Base-by-base conservation (phyloP, 768 basidiomycete genomes). In the Kwoniella sp. region DNA sequence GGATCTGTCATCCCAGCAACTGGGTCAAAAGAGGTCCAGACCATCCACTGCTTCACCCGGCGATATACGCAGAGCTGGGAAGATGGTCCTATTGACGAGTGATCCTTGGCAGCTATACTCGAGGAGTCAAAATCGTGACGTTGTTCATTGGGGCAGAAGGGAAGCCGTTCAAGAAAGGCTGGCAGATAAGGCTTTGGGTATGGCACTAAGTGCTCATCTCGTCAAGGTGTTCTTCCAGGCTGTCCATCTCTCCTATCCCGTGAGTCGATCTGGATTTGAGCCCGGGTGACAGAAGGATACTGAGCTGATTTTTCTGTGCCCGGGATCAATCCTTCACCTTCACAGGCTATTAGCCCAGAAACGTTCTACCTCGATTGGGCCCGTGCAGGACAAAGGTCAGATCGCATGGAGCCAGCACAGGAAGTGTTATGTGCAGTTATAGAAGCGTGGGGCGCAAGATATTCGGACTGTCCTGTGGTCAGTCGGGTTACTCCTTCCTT, bases 391-490 rank as follows among this genome's bases (percentile, higher is more conserved):
- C 67, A 74, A 48, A 41, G 66, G 4, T 69, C 70, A 9, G 73
- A 74, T 51, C 30, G 57, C 7, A 71, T 74, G 70, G 58, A 55
- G 8, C 73, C 67, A 1, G 66, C 66, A 20, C 70, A 67, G 25
- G 73, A 74, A 48, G 65, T 54, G 15, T 38, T 74, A 22, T 71
- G 70, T 25, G 70, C 70, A 2, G 65, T 69, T 5, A 70, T 74
- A 15, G 73, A 74, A 59, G 73, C 73, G 8, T 74, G 70, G 68
- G 73, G 67, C n/a, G 70, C 73, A 17, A 57, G 70, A 38, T 74
- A 71, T 47, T 74, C 73, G 2, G 72, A 74, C 48, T 69, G 65
- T 9, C 70, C 73, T 2, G 68, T 74, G 9, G 72, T 73, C 13
- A 57, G 72, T 63, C 28, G 23, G 38, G 23, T 0, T n/a, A 20